Base-by-base conservation (phyloP, 106 monocot genomes). In the Dendrobium nobile region DNA sequence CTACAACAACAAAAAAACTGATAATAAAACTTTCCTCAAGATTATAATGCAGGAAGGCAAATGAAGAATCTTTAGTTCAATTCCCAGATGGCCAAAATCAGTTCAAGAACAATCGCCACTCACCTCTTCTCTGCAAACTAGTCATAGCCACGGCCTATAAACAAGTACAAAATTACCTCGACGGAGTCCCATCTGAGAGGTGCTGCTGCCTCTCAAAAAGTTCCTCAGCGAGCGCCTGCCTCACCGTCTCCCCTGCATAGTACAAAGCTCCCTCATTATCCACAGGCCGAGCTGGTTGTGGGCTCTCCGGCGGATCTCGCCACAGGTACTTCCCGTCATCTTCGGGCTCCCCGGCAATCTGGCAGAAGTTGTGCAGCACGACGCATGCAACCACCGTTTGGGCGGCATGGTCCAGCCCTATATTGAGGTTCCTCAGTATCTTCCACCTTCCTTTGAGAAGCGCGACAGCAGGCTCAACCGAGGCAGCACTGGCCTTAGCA, bases 151-250 rank as follows among this genome's bases (percentile, higher is more conserved):
- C 11, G 47, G 76, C 22, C 19, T 11, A 51, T 20, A 13, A 76
- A 19, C n/a, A 48, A 22, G 15, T 24, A 41, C 41, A 76, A 47
- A 45, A 76, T 82, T 78, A 85, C 67, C 81, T 81, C 10, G 85
- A 64, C 19, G 45, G 67, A 28, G 78, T 27, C 2, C 73, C 75
- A 61, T 74, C 65, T 16, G 80, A 80, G 8, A 77, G 42, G 73
- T 58, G 82, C 56, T 80, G 72, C 54, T 84, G 88, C 77, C 85
- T 76, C 68, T 89, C 85, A 43, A 84, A 85, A 33, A 92, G 73
- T 80, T 92, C 92, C 26, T 86, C 89, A 16, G 89, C 85, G 64
- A 92, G 65, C 7, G 83, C 87, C 68, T 86, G 87, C 80, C 92
- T 85, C 82, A 87, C 47, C 48, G 55, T 86, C 82, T 85, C 87